Percentiles rank a stretch among this genome's conserved stretches.
Conservation (phyloP, 345 rosid species). For the Salix arbutifolia region DNA sequence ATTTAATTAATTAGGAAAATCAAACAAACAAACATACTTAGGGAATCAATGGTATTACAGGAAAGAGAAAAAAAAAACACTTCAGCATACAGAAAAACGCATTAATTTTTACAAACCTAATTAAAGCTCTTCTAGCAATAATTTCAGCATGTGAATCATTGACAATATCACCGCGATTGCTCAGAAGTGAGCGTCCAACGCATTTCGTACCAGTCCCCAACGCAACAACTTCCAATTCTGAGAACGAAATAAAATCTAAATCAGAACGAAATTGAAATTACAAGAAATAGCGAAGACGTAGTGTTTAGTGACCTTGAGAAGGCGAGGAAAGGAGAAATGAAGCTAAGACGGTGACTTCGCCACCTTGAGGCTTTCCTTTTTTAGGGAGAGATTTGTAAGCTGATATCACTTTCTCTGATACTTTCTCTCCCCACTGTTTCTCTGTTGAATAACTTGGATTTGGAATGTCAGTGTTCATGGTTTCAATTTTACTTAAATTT, state of each 20-base stretch:
- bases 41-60: no score
- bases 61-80: background rate
- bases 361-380: constrained; percentile 95
- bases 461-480: background rate
- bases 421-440: constrained; percentile 46
- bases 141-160: constrained; percentile 93
- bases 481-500: background rate
- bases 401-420: constrained; percentile 49
- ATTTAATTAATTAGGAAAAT: background rate
- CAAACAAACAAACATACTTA: background rate
- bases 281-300: background rate
- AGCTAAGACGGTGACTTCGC: constrained; percentile 73
- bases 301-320: constrained; percentile 43
- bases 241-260: background rate
- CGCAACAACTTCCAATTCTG: constrained; percentile 66
- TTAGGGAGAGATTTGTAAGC: constrained; percentile 58
- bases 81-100: background rate
- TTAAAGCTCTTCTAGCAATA: constrained; percentile 68
- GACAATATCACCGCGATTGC: constrained; percentile 68
- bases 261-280: background rate
- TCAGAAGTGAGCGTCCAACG: constrained; percentile 54
- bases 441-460: background rate
- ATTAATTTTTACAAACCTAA: constrained; percentile 39
- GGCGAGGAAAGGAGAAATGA: constrained; percentile 81
- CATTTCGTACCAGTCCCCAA: constrained; percentile 92